Evolutionary conservation across 2,329 filamentous ascomycete genomes (phyloP), one percentile per base, ranked within the genome.

Genomic region (Lachnellula hyalina): DNA sequence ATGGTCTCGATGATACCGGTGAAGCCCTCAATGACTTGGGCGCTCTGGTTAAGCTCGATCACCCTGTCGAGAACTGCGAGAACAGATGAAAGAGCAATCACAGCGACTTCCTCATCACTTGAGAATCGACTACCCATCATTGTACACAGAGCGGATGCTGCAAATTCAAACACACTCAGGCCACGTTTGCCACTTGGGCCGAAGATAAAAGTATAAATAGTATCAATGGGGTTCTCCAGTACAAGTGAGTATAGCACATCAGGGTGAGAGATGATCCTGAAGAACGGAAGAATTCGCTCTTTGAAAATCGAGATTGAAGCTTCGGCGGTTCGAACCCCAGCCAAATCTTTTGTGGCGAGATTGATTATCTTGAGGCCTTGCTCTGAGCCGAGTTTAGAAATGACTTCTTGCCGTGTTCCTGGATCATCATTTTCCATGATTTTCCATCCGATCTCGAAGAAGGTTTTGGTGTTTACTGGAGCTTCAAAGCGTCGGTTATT

Each of bases 141-240:
- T 60, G 41, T 59, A 47, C 41, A 56, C 36, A 68, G 61, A 44
- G 59, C 63, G 34, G 52, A 62, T 34, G 61, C 59, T 45, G 64
- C 62, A 42, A 61, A 71, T 4, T 49, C 53, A 49, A 76, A 73
- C 23, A 77, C 60, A 1, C 53, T 53, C 12, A 70, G 63, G 15
- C 67, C 71, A 57, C 72, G 69, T 8, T 57, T 63, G 32, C 75
- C 75, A 41, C 65, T 65, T n/a, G 65, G 50, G 2, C 75, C 74
- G 52, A 70, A 77, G 11, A 78, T 61, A 58, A 72, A 71, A 34
- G 71, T 76, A 63, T 72, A 76, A 23, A 79, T 71, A 3, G 70
- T 75, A 17, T 68, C 71, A 12, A 77, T 65, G 2, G 70, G 63
- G 14, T 68, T 65, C 55, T 77, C 73, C 5, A 77, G 58, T 2